phyloP scores from a whole-genome alignment of 1,284 basidiomycete genomes.

The Phaffia rhodozyma region DNA sequence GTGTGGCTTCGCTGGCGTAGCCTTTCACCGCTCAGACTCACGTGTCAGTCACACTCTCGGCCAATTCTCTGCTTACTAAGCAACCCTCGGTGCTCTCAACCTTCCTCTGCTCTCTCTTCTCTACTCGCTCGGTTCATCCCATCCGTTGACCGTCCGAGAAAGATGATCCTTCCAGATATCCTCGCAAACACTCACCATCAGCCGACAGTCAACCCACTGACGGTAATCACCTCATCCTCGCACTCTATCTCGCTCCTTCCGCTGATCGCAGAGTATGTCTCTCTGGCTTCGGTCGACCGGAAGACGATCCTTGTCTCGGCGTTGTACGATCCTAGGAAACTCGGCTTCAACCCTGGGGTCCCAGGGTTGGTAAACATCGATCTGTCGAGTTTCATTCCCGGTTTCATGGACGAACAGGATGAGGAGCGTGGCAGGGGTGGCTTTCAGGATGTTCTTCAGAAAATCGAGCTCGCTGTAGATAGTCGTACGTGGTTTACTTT shows the following conservation, averaged over 20 bases:
- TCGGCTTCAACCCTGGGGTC: not conserved
- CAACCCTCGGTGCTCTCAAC: too few species aligned
- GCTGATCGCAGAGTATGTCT: constrained; percentile 2
- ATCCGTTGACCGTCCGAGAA: too few species aligned
- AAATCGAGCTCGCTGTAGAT: constrained; percentile 20
- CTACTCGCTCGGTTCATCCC: too few species aligned
- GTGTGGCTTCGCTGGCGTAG: too few species aligned
- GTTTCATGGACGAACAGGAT: constrained; percentile 28
- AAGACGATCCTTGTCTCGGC: constrained; percentile 1
- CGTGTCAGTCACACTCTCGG: too few species aligned
- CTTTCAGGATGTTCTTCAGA: constrained; percentile 24
- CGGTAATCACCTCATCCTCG: constrained; percentile 7
- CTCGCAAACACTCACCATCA: constrained; percentile 7
- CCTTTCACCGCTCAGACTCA: too few species aligned
- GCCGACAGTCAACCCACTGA: not conserved
- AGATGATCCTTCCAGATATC: not conserved
- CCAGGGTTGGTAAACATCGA: constrained; percentile 21
- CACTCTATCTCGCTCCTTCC: constrained; percentile 11
- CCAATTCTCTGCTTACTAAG: too few species aligned
- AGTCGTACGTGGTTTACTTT: not conserved
- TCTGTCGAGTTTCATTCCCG: constrained; percentile 22
- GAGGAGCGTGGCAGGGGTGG: constrained; percentile 26
- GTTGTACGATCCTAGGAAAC: not conserved
- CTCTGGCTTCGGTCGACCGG: not conserved
- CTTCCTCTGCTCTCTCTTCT: too few species aligned